Percentiles rank a stretch among this genome's conserved stretches.
These are phyloP conservation scores for Xylaria intraflava DNA, from an alignment of 495 filamentous ascomycete genomes.

Conservation along the genomic window DNA sequence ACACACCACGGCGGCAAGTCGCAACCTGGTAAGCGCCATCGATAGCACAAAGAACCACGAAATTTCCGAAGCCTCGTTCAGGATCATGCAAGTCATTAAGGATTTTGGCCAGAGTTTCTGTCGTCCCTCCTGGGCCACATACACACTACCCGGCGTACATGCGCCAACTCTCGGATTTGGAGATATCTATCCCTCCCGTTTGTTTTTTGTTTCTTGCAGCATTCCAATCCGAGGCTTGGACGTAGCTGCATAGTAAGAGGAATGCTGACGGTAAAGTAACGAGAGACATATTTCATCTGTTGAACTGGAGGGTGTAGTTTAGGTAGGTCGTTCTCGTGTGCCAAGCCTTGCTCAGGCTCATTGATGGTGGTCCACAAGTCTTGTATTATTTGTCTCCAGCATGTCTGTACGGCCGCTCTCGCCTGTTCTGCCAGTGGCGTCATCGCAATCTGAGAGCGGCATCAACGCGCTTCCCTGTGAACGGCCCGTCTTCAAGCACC, in stretches of 20 bases:
- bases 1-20: neutral
- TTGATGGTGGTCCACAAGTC: neutral
- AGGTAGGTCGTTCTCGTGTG: neutral
- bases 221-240: neutral
- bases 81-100: neutral
- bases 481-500: neutral
- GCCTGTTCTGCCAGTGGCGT: conserved; percentile 2
- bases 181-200: neutral
- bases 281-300: neutral
- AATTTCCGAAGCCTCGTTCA: neutral
- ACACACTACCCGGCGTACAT: neutral
- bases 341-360: neutral
- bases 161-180: neutral
- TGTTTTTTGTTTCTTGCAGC: neutral
- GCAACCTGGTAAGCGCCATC: neutral
- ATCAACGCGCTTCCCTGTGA: neutral
- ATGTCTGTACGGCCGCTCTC: neutral
- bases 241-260: neutral
- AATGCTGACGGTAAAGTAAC: neutral
- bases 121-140: neutral
- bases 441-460: conserved; percentile 4
- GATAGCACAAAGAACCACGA: neutral
- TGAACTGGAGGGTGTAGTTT: neutral
- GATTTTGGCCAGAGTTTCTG: neutral
- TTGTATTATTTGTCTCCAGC: conserved; percentile 6